Percentiles rank a stretch among this genome's conserved stretches.
These are phyloP conservation scores for Venturia pyrina DNA, from an alignment of 2,329 filamentous ascomycete species.

Conservation along the genomic window DNA sequence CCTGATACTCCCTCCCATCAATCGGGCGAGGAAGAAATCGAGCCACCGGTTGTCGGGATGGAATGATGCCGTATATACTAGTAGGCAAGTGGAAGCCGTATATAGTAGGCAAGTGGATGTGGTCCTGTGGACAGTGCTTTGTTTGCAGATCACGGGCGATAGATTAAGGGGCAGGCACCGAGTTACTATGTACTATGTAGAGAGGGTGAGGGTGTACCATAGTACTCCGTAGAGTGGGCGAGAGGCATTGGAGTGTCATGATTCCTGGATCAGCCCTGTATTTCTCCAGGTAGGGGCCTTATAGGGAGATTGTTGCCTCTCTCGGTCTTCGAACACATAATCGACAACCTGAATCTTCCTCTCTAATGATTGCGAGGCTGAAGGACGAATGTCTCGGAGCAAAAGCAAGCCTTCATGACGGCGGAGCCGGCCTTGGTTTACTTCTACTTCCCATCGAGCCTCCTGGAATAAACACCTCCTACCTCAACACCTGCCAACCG, in stretches of 20 bases:
- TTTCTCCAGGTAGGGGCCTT: neutral
- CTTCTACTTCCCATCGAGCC: no score
- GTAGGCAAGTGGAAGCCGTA: no score
- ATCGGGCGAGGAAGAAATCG: no score
- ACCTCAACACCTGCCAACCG: neutral
- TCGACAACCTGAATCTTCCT: neutral
- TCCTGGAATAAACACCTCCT: no score
- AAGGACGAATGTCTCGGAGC: neutral
- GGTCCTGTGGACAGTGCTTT: neutral
- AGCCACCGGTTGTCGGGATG: neutral
- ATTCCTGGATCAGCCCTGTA: neutral
- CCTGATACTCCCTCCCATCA: no score
- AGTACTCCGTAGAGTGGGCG: no score
- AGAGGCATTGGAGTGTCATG: no score
- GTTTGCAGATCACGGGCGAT: neutral
- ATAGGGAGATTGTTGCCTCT: neutral
- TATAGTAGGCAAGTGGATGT: no score
- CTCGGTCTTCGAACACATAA: no score
- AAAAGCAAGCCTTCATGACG: neutral
- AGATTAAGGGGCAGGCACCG: neutral
- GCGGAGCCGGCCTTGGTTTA: no score
- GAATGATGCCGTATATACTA: neutral
- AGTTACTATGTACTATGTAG: no score
- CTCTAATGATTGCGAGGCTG: neutral
- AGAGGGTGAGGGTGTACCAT: no score